phyloP scores from a whole-genome alignment of 2,329 filamentous ascomycete species.

The Trichoderma sp. region DNA sequence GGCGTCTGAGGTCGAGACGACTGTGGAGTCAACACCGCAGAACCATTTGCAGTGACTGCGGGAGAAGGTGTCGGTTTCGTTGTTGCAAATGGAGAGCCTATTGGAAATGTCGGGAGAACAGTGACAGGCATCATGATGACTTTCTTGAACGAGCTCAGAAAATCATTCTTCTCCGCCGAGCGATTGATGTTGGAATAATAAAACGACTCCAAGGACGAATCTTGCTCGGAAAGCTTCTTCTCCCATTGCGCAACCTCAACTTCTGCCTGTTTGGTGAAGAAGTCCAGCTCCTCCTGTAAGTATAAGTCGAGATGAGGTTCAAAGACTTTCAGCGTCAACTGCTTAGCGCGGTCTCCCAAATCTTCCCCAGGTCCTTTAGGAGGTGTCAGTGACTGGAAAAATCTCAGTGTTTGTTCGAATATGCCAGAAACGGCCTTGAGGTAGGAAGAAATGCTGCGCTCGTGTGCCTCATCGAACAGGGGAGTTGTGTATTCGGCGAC shows the following conservation, averaged over 20 bases:
- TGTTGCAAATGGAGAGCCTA: conserved; percentile 59
- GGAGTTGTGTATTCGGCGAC: conserved; percentile 83
- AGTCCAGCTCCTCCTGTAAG: conserved; percentile 84
- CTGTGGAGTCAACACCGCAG: conserved; percentile 37
- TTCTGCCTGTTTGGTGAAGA: conserved; percentile 76
- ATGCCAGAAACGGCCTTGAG: conserved; percentile 83
- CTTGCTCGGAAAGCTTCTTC: conserved; percentile 86
- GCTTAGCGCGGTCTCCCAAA: conserved; percentile 65
- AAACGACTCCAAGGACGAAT: conserved; percentile 86
- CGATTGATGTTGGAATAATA: conserved; percentile 95
- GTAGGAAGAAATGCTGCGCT: conserved; percentile 72
- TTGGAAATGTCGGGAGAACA: conserved; percentile 71
- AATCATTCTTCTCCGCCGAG: conserved; percentile 94
- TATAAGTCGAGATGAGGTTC: conserved; percentile 95
- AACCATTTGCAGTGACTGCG: conserved; percentile 33
- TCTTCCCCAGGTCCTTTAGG: conserved; percentile 63
- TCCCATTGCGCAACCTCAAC: conserved; percentile 83
- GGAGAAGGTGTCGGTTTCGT: conserved; percentile 39
- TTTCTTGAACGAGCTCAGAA: conserved; percentile 94
- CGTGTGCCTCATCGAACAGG: conserved; percentile 84
- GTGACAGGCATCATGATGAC: conserved; percentile 99
- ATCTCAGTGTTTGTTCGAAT: conserved; percentile 81
- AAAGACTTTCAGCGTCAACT: conserved; percentile 72
- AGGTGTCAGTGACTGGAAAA: conserved; percentile 70
- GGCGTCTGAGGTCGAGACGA: conserved; percentile 55